Evolutionary conservation across 1,284 basidiomycete species (phyloP), one percentile per base, ranked within the genome.

Genomic region (Sporisorium scitamineum): DNA sequence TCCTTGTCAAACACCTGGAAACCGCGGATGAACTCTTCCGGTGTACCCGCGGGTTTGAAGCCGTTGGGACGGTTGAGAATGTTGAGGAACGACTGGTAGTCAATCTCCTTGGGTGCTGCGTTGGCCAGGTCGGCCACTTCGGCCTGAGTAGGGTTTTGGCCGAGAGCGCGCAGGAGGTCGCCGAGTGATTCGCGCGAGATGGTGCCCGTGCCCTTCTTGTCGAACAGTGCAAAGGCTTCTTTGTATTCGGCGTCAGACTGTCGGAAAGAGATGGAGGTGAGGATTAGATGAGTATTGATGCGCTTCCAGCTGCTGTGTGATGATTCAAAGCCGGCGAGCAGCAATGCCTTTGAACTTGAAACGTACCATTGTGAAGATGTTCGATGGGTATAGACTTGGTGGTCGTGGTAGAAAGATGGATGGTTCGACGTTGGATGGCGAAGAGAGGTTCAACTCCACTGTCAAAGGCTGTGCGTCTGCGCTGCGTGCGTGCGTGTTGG

Each of bases 1-100:
- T 97, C 95, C 88, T 97, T 97, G 87, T 98, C 96, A 79, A 99
- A 99, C 20, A 99, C 96, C 85, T 98, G 95, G 90, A 99, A 99
- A 10, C 95, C 97, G 61, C 96, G 94, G 83, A 97, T 94, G 88
- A 98, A 99, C 86, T 99, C 96, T 89, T 98, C 96, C 14, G 81
- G 78, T 31, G 78, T 80, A 7, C 72, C 78, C 18, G 69, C 95
- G 34, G 95, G 95, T 86, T 96, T 97, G 89, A 95, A 97, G 2
- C 95, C 95, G 84, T 97, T 94, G 10, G 94, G 94, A 37, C 96
- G 90, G 87, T 98, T 96, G 61, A 99, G 68, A 77, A 99, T 95
- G 39, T 90, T 89, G 71, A 97, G 87, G 87, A 99, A 99, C 0
- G 93, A 72, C 41, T 57, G 32, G 48, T 68, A 87, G 90, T 82